Evolutionary conservation across 2,329 filamentous ascomycete genomes (phyloP).

Genomic region (Fusarium illudens): DNA sequence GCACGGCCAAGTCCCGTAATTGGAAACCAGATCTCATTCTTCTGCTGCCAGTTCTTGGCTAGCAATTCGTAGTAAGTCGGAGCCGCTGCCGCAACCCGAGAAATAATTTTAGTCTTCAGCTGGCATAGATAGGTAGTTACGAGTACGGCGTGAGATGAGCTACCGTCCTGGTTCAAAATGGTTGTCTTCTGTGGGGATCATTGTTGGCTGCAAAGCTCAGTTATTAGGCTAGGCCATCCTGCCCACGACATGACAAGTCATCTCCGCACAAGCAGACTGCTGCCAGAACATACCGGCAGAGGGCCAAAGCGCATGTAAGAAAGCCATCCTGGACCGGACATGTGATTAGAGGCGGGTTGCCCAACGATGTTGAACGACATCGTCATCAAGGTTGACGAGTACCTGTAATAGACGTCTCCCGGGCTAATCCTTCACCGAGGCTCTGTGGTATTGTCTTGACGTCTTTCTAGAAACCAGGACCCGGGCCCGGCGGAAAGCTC

Average conservation of each 20-base stretch:
- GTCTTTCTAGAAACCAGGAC: constrained; percentile 21
- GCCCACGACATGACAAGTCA: constrained; percentile 32
- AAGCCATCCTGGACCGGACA: background rate
- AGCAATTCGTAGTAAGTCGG: background rate
- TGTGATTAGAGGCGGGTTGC: background rate
- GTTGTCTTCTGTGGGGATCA: constrained; percentile 25
- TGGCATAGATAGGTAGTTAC: background rate
- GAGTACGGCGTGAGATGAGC: constrained; percentile 4
- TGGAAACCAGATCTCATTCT: background rate
- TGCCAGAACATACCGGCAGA: background rate
- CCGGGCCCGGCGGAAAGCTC: constrained; percentile 19
- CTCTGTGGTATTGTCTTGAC: constrained; percentile 13
- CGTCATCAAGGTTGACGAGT: background rate
- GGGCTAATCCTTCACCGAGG: background rate
- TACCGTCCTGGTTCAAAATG: background rate
- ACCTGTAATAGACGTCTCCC: background rate
- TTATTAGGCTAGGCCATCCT: constrained; percentile 25
- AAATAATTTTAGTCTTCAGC: background rate
- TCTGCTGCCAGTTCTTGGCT: background rate
- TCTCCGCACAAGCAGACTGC: constrained; percentile 1
- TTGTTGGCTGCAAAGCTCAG: constrained; percentile 29
- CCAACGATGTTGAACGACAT: background rate
- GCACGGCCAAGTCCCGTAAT: background rate
- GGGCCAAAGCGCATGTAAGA: background rate
- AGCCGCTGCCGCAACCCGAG: background rate